Evolutionary conservation across 441 rosid genomes (phyloP), one percentile per base, ranked within the genome.

Genomic region (Manihot esculenta): DNA sequence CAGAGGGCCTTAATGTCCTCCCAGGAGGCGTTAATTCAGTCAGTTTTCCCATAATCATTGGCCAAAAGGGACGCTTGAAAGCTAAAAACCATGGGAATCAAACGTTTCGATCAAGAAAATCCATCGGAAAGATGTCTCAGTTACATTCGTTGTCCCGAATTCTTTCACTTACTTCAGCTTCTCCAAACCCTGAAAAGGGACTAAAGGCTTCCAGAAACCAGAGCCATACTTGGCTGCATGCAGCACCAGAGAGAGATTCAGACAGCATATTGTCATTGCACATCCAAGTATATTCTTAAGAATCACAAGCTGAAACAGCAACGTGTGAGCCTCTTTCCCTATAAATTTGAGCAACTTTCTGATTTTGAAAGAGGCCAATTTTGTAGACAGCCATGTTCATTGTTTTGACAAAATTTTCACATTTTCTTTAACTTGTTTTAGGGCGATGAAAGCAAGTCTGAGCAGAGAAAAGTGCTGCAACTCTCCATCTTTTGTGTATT

Each of bases 181-280:
- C 65, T 41, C 30, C 4, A 12, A 59, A 62, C n/a, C 30, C 79
- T 10, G 21, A 73, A 53, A 23, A 69, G 71, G 72, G 60, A 63
- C 64, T 17, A 21, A 82, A 66, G 70, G 50, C 18, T 68, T 72
- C 81, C 0, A 63, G 80, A 71, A 66, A 66, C n/a, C 69, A 57
- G 44, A 72, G 68, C 70, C 62, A 27, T 64, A 17, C 51, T 49
- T 81, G 84, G 82, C 78, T 74, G 62, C 86, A 79, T 71, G 68
- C 78, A 77, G 73, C 87, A 70, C 87, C 87, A 0, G 85, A 74
- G 33, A 81, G 71, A 41, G 88, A 84, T 70, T 69, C 80, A 35
- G 85, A 83, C 58, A 44, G 61, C 68, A 73, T 90, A 24, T 81
- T 92, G 72, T 88, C 93, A n/a, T 75, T 92, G 79, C 94, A 87